Conservation (phyloP, 495 filamentous ascomycete species). For the Aspergillus olivimuriae region DNA sequence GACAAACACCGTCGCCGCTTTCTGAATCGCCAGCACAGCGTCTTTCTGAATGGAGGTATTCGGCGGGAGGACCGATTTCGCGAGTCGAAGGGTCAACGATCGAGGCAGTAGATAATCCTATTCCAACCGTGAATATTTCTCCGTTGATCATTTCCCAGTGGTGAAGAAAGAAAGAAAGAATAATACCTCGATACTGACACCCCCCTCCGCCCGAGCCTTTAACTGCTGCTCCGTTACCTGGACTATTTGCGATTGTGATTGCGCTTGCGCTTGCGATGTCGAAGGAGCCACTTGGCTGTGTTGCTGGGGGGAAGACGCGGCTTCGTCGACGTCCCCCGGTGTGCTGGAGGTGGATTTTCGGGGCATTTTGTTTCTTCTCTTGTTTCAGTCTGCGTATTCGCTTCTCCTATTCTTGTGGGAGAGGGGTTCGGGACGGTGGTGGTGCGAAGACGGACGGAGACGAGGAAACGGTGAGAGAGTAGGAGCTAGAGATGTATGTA, state of each 20-base stretch:
- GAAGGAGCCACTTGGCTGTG: not conserved
- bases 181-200: slow-evolving; percentile 39
- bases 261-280: slow-evolving; percentile 10
- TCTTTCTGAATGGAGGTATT: slow-evolving; percentile 95
- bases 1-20: slow-evolving; percentile 91
- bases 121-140: not conserved
- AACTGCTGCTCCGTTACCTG: slow-evolving; percentile 43
- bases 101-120: slow-evolving; percentile 90
- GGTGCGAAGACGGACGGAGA: too few relatives aligned
- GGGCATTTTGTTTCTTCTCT: slow-evolving; percentile 4
- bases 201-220: slow-evolving; percentile 38
- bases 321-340: slow-evolving; percentile 13
- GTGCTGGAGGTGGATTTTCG: slow-evolving; percentile 14
- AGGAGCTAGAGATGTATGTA: not conserved
- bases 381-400: not conserved
- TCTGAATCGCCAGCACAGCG: slow-evolving; percentile 82
- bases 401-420: too few relatives aligned
- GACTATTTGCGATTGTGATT: slow-evolving; percentile 10
- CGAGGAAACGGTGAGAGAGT: too few relatives aligned
- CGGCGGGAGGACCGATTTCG: slow-evolving; percentile 92
- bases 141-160: slow-evolving; percentile 1
- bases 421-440: too few relatives aligned
- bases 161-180: not conserved
- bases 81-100: slow-evolving; percentile 86
- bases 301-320: too few relatives aligned